Conservation (phyloP, 176 grass and related monocot genomes). For the Tillandsia leiboldiana region DNA sequence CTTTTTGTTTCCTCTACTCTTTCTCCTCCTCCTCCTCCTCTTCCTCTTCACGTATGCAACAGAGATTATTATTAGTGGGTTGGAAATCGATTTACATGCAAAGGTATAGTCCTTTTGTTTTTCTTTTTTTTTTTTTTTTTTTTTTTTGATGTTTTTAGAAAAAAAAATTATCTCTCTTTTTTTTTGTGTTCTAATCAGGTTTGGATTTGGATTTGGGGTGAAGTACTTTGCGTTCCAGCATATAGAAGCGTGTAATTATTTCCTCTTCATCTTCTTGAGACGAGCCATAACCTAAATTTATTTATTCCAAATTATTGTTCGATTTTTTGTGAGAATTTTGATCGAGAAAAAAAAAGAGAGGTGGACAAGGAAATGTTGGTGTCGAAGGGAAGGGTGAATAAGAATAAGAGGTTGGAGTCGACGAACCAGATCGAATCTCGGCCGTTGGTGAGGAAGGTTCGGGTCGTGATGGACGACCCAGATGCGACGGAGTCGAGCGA, state of each 20-base stretch:
- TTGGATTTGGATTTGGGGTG: constrained; percentile 18
- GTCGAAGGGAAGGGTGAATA: neutral
- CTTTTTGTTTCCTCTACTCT: neutral
- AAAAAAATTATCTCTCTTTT: neutral
- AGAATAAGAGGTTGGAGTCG: neutral
- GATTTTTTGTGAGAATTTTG: neutral
- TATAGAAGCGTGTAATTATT: constrained; percentile 2
- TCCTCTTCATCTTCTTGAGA: constrained; percentile 5
- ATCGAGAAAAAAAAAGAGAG: neutral
- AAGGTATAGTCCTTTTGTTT: neutral
- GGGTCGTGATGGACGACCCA: neutral
- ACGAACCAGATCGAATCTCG: neutral
- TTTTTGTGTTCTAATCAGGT: constrained; percentile 1
- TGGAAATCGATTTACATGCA: neutral
- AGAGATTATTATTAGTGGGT: neutral
- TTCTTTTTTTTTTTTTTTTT: neutral
- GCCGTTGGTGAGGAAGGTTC: neutral
- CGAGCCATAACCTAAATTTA: neutral
- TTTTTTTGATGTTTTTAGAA: neutral
- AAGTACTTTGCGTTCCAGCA: constrained; percentile 21
- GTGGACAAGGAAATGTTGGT: neutral
- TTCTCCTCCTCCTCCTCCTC: neutral
- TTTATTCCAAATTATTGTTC: neutral
- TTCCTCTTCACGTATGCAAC: neutral
- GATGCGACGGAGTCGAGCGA: constrained; percentile 1